Evolutionary conservation across 805 yeast genomes (phyloP), one percentile per base, ranked within the genome.

Genomic region (Peterozyma toletana): DNA sequence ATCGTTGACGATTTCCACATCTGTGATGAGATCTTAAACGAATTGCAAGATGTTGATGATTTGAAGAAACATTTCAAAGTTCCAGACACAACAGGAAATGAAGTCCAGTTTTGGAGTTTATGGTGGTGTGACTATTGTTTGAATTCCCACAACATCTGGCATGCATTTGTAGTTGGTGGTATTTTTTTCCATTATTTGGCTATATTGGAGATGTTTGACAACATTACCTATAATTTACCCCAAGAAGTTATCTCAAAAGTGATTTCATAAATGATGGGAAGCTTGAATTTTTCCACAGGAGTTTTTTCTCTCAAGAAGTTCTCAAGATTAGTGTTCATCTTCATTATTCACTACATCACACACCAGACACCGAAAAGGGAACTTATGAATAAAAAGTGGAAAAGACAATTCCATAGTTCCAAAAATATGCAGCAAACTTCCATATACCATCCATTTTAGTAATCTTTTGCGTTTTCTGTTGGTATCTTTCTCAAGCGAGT

Each of bases 71-170:
- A 75, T 53, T 70, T 77, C 50, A 60, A 61, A 30, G 41, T 50
- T 5, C 81, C 80, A 5, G 60, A 61, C 2, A 37, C 48, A 30
- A 59, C 69, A 17, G 54, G 52, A 10, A 44, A 56, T 21, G 53
- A 59, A 35, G 52, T 61, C 2, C 67, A 65, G 13, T 70, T 81
- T 42, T 53, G 63, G 33, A 78, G 88, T 1, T 59, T 85, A 16
- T 91, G 84, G 91, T 89, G 96, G 91, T 81, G 81, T 13, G 93
- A 86, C 53, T 85, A 83, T 59, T 60, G 75, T 27, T 69, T 81
- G 43, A 74, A 79, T 36, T 86, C 96, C 33, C 99, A 91, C 62
- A 90, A 89, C 55, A 68, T 91, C 30, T 91, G 99, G 99, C 99
- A 91, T 64, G 59, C 88, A 11, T 87, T 85, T 57, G 99, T 93